phyloP scores from a whole-genome alignment of 768 basidiomycete species.

The Fistulinella prunicolor region DNA sequence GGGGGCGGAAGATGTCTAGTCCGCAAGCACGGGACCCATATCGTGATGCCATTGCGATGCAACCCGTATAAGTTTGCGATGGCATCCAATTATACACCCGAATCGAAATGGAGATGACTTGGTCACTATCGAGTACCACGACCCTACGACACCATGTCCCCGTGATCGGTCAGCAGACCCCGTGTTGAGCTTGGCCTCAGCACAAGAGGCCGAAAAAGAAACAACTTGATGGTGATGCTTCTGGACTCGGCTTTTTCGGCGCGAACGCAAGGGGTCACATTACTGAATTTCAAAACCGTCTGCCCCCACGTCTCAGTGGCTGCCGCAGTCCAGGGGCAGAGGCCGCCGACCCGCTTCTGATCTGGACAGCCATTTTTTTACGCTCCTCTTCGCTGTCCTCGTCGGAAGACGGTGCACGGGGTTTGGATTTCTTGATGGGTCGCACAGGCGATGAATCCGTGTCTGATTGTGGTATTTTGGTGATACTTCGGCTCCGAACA shows the following conservation, averaged over 20 bases:
- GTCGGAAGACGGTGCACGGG: slow-evolving; percentile 40
- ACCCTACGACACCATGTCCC: neutral
- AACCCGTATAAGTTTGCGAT: neutral
- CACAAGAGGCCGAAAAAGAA: neutral
- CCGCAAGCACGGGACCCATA: neutral
- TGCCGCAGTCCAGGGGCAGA: slow-evolving; percentile 58
- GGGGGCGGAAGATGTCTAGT: neutral
- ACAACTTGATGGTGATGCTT: neutral
- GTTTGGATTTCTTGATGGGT: slow-evolving; percentile 48
- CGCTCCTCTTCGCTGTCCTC: slow-evolving; percentile 60
- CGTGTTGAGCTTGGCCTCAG: neutral
- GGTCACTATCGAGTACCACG: slow-evolving; percentile 4
- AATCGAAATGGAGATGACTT: neutral
- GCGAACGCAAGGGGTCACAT: neutral
- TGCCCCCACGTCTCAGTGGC: slow-evolving; percentile 73
- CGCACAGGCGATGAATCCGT: slow-evolving; percentile 52
- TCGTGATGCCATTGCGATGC: neutral
- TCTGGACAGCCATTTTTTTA: slow-evolving; percentile 40
- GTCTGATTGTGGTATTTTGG: slow-evolving; percentile 33
- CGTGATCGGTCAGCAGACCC: slow-evolving; percentile 12
- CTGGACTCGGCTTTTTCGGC: neutral
- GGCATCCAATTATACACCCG: neutral
- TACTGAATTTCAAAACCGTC: slow-evolving; percentile 56
- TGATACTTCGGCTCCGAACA: slow-evolving; percentile 22
- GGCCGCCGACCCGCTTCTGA: slow-evolving; percentile 38